Evolutionary conservation across 495 filamentous ascomycete genomes (phyloP).

Genomic region (Xylaria telfairii): DNA sequence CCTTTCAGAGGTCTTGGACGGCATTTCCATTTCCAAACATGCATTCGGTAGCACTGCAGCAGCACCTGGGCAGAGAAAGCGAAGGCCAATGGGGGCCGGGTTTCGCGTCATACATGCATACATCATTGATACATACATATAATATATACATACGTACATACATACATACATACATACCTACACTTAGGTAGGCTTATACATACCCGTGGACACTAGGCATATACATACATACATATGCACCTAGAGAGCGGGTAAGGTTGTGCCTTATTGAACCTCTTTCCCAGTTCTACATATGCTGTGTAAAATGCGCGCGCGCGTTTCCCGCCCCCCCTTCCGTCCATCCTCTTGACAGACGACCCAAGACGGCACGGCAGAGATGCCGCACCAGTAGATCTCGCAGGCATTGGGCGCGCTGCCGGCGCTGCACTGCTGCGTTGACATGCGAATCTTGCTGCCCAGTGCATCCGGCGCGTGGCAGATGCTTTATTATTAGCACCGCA

Average conservation of each 20-base stretch:
- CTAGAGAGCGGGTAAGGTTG: no score
- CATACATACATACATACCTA: no score
- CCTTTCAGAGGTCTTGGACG: background rate
- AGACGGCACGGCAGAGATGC: constrained; percentile 5
- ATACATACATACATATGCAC: no score
- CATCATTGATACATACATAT: no score
- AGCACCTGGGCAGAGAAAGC: background rate
- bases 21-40: background rate
- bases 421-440: constrained; percentile 22
- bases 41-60: no score
- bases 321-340: background rate
- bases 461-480: constrained; percentile 16
- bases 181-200: no score
- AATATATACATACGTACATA: no score
- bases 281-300: background rate
- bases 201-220: no score
- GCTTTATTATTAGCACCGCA: constrained; percentile 20
- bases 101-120: background rate
- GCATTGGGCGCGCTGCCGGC: background rate
- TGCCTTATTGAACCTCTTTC: background rate
- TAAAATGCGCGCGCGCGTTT: constrained; percentile 1
- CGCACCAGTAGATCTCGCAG: constrained; percentile 10
- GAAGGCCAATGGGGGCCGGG: background rate
- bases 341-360: background rate
- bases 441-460: constrained; percentile 11